Percentiles rank a stretch among this genome's conserved stretches.
These are phyloP conservation scores for Tetracladium maxilliforme DNA, from an alignment of 2,329 filamentous ascomycete species.

Conservation along the genomic window DNA sequence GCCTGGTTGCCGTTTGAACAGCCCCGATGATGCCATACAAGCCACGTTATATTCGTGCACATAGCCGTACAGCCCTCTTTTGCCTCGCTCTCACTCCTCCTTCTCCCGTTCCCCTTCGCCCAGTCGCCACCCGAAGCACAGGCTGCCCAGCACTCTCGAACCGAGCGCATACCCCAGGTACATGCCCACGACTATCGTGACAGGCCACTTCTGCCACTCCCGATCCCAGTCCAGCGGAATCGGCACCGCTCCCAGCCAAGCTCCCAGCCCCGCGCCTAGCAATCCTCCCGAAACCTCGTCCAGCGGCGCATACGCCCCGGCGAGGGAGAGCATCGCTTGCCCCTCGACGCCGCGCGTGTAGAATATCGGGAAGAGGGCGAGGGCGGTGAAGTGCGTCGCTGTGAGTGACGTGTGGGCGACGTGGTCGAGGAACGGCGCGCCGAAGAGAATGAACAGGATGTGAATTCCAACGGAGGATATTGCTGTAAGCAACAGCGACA, in stretches of 20 bases:
- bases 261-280: slow-evolving; percentile 64
- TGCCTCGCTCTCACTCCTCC: too few species aligned
- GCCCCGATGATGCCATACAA: too few species aligned
- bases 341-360: slow-evolving; percentile 73
- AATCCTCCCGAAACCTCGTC: slow-evolving; percentile 77
- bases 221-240: slow-evolving; percentile 97
- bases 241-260: slow-evolving; percentile 86
- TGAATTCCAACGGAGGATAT: too few species aligned
- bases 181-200: slow-evolving; percentile 73
- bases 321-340: slow-evolving; percentile 42
- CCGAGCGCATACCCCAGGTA: slow-evolving; percentile 69
- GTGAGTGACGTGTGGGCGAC: slow-evolving; percentile 63
- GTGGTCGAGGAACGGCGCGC: slow-evolving; percentile 78
- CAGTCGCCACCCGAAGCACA: too few species aligned
- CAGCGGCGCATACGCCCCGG: slow-evolving; percentile 52
- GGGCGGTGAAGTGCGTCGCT: slow-evolving; percentile 66
- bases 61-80: too few species aligned
- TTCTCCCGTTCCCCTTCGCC: too few species aligned
- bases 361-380: slow-evolving; percentile 66
- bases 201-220: slow-evolving; percentile 97
- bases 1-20: too few species aligned
- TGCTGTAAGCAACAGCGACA: too few species aligned
- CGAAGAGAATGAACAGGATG: slow-evolving; percentile 85
- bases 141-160: too few species aligned
- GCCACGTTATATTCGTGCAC: too few species aligned